Conservation (phyloP, 2,329 filamentous ascomycete species). For the Didymella lethalis region DNA sequence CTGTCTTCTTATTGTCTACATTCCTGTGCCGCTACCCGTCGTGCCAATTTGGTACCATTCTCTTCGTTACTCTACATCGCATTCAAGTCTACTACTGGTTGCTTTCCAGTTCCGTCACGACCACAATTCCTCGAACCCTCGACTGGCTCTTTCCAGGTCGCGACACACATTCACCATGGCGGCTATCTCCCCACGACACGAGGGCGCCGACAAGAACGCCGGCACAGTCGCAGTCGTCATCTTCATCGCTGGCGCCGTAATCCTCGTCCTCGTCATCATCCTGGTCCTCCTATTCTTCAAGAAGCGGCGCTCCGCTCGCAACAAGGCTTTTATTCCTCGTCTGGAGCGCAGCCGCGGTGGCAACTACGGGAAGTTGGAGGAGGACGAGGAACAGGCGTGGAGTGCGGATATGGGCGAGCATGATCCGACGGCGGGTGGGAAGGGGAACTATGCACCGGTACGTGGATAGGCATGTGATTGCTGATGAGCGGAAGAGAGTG, state of each 20-base stretch:
- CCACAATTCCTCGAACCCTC: background rate
- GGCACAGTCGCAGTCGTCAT: slow-evolving; percentile 15
- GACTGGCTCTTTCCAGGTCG: background rate
- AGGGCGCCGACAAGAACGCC: background rate
- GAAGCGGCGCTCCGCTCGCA: slow-evolving; percentile 3
- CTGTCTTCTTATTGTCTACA: background rate
- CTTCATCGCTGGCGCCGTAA: slow-evolving; percentile 14
- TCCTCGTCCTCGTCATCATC: slow-evolving; percentile 19
- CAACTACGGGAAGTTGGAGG: slow-evolving; percentile 16
- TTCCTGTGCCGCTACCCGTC: too few species aligned
- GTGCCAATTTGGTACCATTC: too few species aligned
- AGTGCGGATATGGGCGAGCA: slow-evolving; percentile 14
- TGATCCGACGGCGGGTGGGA: background rate
- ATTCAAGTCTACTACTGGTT: too few species aligned
- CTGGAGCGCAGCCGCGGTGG: slow-evolving; percentile 6
- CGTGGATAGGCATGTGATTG: background rate
- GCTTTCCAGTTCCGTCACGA: background rate
- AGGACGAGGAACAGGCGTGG: slow-evolving; percentile 19
- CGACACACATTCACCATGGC: background rate
- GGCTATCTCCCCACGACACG: background rate
- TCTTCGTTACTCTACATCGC: background rate
- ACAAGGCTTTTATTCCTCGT: slow-evolving; percentile 1
- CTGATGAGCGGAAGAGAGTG: too few species aligned
- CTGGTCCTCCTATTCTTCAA: slow-evolving; percentile 10
- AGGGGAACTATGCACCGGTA: slow-evolving; percentile 14